Conservation (phyloP, 1,139 yeast species). For the Geotrichum europaeum region DNA sequence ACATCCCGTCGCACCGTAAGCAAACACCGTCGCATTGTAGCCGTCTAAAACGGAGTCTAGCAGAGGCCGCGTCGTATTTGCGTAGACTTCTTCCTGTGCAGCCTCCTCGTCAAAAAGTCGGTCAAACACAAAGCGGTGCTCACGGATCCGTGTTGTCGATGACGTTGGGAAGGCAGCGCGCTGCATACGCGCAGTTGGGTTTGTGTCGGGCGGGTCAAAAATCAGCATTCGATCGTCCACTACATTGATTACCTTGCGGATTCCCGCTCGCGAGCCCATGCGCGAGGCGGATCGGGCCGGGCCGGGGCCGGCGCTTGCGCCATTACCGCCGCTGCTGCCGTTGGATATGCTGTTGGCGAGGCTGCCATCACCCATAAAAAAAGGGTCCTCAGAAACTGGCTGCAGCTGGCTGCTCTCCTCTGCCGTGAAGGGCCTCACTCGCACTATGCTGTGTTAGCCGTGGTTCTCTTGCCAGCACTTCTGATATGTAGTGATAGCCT, state of each 20-base stretch:
- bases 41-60: constrained; percentile 76
- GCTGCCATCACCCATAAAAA: constrained; percentile 56
- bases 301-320: not conserved
- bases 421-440: constrained; percentile 77
- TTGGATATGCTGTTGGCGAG: constrained; percentile 18
- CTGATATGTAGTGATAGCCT: constrained; percentile 4
- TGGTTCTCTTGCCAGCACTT: constrained; percentile 9
- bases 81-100: constrained; percentile 62
- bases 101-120: constrained; percentile 60
- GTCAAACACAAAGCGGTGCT: constrained; percentile 80
- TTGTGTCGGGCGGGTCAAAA: constrained; percentile 63
- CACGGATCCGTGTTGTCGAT: constrained; percentile 49
- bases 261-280: constrained; percentile 36
- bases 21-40: constrained; percentile 84
- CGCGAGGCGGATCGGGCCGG: constrained; percentile 17
- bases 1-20: constrained; percentile 97
- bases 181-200: constrained; percentile 44
- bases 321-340: not conserved
- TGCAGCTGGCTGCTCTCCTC: constrained; percentile 44
- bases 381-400: constrained; percentile 30
- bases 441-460: constrained; percentile 22
- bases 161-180: constrained; percentile 48
- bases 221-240: constrained; percentile 85
- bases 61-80: constrained; percentile 61
- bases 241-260: constrained; percentile 69